Percentiles rank a stretch among this genome's conserved stretches.
Evolutionary conservation across 176 grass and related monocot species (phyloP).

Genomic region (Eragrostis nindensis): DNA sequence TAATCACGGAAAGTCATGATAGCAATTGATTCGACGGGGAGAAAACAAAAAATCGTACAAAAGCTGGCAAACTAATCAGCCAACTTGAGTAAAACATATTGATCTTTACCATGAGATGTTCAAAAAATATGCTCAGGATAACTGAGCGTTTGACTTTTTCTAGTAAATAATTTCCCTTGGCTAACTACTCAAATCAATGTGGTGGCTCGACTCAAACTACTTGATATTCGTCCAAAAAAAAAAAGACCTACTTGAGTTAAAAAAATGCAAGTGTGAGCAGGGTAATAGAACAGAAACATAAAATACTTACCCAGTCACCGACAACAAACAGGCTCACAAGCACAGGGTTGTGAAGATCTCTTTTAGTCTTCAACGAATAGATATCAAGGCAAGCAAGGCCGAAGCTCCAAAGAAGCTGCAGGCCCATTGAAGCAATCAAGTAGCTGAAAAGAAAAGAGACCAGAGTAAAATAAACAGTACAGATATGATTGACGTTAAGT

Average conservation of each 20-base stretch:
- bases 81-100: conserved; percentile 21
- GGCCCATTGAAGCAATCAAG: conserved; percentile 75
- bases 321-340: conserved; percentile 78
- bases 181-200: background rate
- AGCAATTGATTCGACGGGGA: background rate
- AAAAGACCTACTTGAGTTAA: background rate
- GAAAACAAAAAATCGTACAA: background rate
- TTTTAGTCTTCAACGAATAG: conserved; percentile 65
- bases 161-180: background rate
- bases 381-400: conserved; percentile 71
- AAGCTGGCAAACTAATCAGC: background rate
- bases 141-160: background rate
- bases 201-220: too few relatives aligned
- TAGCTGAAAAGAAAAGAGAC: conserved; percentile 48
- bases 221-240: too few relatives aligned
- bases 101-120: background rate
- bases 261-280: background rate
- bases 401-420: conserved; percentile 73
- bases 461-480: conserved; percentile 15
- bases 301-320: conserved; percentile 64
- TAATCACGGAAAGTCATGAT: background rate
- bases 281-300: conserved; percentile 2
- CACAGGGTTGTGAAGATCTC: conserved; percentile 72
- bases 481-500: conserved; percentile 3
- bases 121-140: background rate